These are phyloP conservation scores for Malassezia vespertilionis DNA, from an alignment of 1,284 basidiomycete genomes.

Conservation along the genomic window DNA sequence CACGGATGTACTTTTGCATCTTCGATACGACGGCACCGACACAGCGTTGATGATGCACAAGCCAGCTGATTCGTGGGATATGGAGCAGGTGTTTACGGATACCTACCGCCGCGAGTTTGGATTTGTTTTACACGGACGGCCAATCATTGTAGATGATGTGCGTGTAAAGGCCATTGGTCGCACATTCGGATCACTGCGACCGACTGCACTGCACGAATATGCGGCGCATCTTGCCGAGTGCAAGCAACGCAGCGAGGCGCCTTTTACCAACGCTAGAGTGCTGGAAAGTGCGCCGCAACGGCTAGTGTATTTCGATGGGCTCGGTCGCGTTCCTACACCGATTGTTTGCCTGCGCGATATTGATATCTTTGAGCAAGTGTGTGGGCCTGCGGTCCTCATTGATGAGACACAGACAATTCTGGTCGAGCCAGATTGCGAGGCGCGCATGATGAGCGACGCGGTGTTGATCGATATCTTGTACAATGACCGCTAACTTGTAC, in stretches of 20 bases:
- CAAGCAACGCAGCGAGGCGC: conserved; percentile 19
- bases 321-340: conserved; percentile 67
- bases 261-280: conserved; percentile 51
- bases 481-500: too few relatives aligned
- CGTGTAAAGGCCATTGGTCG: conserved; percentile 71
- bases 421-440: conserved; percentile 49
- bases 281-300: conserved; percentile 48
- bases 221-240: conserved; percentile 46
- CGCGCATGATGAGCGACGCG: conserved; percentile 26
- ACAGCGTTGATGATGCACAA: conserved; percentile 78
- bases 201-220: conserved; percentile 64
- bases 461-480: conserved; percentile 33
- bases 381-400: conserved; percentile 77
- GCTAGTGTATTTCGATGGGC: conserved; percentile 67
- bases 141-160: conserved; percentile 77
- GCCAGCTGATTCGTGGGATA: conserved; percentile 56
- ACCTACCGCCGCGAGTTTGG: conserved; percentile 58
- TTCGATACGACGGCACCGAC: conserved; percentile 57
- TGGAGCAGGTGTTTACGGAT: conserved; percentile 62
- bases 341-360: conserved; percentile 64
- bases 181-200: conserved; percentile 70
- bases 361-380: conserved; percentile 59
- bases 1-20: conserved; percentile 69
- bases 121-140: conserved; percentile 68
- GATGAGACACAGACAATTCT: conserved; percentile 87